Percentiles rank a stretch among this genome's conserved stretches.
Conservation (phyloP, 352 stramenopile genomes). For the Globisporangium carolinianum region DNA sequence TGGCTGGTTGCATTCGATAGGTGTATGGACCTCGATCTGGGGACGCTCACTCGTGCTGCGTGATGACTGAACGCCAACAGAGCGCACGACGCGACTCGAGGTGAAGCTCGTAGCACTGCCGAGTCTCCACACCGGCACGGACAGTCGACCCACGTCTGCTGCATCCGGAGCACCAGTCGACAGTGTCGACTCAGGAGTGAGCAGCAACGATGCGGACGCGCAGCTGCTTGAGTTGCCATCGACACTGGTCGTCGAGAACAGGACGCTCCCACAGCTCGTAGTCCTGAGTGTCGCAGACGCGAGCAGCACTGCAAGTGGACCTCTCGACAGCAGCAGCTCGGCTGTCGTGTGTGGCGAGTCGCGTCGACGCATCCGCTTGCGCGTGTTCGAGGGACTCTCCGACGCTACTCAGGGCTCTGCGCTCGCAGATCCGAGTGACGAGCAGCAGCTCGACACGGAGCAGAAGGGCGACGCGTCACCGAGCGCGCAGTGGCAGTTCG, state of each 20-base stretch:
- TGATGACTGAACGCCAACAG: background rate
- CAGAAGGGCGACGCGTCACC: background rate
- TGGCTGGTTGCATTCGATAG: too few relatives aligned
- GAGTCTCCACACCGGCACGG: too few relatives aligned
- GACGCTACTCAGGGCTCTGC: background rate
- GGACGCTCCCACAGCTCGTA: constrained; percentile 14
- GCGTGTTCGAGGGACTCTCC: constrained; percentile 29
- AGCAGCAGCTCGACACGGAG: background rate
- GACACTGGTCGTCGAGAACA: constrained; percentile 12
- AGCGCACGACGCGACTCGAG: constrained; percentile 7
- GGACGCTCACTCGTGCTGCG: background rate
- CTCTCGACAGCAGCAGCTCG: background rate
- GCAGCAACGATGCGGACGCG: background rate
- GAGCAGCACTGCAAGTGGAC: background rate
- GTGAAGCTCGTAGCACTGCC: constrained; percentile 5
- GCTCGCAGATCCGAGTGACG: background rate
- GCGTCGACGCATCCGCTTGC: constrained; percentile 22
- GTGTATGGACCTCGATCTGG: too few relatives aligned
- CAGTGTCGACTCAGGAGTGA: background rate
- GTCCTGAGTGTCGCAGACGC: constrained; percentile 5
- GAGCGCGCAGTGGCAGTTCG: background rate
- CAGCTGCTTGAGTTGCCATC: constrained; percentile 9
- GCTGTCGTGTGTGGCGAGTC: constrained; percentile 27
- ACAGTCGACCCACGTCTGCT: constrained; percentile 1
- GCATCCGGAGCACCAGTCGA: too few relatives aligned